These are phyloP conservation scores for Tylopilus vinaceipallidus DNA, from an alignment of 768 basidiomycete species.

Conservation along the genomic window DNA sequence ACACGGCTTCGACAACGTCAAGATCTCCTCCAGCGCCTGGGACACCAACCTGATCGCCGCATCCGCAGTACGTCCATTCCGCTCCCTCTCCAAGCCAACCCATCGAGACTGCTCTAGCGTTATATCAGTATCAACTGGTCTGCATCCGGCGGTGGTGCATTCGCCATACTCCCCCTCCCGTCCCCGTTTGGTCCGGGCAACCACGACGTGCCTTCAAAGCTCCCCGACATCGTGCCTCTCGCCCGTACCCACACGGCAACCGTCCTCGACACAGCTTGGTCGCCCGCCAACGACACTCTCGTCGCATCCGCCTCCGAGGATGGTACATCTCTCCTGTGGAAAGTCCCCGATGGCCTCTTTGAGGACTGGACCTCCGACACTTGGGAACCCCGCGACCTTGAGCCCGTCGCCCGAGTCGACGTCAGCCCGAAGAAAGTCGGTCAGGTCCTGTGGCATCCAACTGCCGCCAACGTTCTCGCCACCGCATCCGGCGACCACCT, in stretches of 20 bases:
- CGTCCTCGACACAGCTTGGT: constrained; percentile 96
- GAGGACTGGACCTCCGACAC: constrained; percentile 83
- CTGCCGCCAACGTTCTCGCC: constrained; percentile 83
- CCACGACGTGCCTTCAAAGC: constrained; percentile 62
- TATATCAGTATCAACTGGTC: constrained; percentile 97
- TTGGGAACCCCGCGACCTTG: constrained; percentile 82
- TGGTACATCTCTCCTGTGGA: constrained; percentile 91
- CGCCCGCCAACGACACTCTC: constrained; percentile 86
- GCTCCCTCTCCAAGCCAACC: neutral
- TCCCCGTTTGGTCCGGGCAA: constrained; percentile 59
- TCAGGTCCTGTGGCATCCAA: constrained; percentile 92
- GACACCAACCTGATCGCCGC: constrained; percentile 92
- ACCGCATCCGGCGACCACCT: constrained; percentile 80
- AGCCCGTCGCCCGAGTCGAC: constrained; percentile 79
- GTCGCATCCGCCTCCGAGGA: constrained; percentile 95
- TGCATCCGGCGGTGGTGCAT: constrained; percentile 88
- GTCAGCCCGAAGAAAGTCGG: constrained; percentile 87
- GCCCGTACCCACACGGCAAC: constrained; percentile 82
- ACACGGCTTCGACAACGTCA: constrained; percentile 75
- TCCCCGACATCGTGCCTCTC: constrained; percentile 91
- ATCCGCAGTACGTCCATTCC: constrained; percentile 53
- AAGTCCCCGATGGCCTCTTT: constrained; percentile 64
- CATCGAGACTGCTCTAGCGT: constrained; percentile 40
- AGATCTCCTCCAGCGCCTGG: constrained; percentile 89
- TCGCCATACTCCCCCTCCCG: constrained; percentile 88